Evolutionary conservation across 306 rosid genomes (phyloP).

Genomic region (Glycine tomentella): DNA sequence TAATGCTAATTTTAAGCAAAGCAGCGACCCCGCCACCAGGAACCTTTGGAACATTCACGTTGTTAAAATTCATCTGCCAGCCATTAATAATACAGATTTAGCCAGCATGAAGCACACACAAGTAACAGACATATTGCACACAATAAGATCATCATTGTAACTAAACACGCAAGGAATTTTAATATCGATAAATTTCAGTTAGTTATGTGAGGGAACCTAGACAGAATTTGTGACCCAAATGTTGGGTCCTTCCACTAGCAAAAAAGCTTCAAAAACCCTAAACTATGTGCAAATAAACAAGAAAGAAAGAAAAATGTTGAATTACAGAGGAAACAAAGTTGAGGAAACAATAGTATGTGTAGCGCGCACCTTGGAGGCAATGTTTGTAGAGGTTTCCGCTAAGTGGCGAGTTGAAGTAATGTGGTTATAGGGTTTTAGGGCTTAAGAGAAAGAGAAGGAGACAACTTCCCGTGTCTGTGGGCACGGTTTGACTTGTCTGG

Average conservation of each 20-base stretch:
- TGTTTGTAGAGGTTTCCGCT: too few species aligned
- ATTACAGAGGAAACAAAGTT: not conserved
- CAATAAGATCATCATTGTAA: not conserved
- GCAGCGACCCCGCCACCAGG: constrained; percentile 51
- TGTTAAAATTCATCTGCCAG: constrained; percentile 51
- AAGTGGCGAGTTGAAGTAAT: not conserved
- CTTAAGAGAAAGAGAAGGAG: not conserved
- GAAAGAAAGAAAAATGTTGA: not conserved
- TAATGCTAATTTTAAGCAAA: constrained; percentile 47
- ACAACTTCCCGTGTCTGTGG: not conserved
- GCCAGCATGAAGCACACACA: not conserved
- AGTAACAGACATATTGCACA: not conserved
- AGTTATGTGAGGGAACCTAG: not conserved
- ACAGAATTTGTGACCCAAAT: not conserved
- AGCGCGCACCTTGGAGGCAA: not conserved
- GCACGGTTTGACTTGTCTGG: not conserved
- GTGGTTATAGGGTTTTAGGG: constrained; percentile 45
- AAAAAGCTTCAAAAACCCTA: not conserved
- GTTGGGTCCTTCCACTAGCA: not conserved
- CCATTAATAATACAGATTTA: not conserved
- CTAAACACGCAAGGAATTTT: not conserved
- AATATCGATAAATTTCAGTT: too few species aligned
- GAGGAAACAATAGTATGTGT: not conserved
- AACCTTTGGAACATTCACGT: constrained; percentile 46
- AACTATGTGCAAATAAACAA: not conserved